Evolutionary conservation across 202 grass and related monocot species (phyloP).

Genomic region (Dendrocalamus latiflorus): DNA sequence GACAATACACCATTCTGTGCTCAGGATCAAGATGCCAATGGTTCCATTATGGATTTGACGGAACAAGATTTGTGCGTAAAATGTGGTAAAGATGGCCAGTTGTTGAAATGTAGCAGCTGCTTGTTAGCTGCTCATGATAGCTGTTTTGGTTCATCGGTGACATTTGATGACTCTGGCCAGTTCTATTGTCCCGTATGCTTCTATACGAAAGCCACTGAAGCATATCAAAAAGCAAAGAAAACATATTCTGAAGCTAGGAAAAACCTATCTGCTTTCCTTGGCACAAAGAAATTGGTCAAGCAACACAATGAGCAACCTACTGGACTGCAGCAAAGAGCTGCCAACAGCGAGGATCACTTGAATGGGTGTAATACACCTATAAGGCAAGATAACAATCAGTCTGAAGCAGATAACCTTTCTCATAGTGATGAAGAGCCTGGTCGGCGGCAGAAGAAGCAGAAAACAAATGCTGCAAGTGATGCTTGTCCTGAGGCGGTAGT

Average conservation of each 20-base stretch:
- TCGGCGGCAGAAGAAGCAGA: slow-evolving; percentile 36
- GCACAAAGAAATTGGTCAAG: not conserved
- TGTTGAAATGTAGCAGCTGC: slow-evolving; percentile 42
- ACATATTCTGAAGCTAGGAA: slow-evolving; percentile 33
- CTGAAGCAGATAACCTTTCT: slow-evolving; percentile 5
- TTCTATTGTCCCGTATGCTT: slow-evolving; percentile 47
- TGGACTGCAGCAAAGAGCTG: not conserved
- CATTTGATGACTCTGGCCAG: slow-evolving; percentile 21
- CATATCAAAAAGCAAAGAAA: no score
- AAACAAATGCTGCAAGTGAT: slow-evolving; percentile 16
- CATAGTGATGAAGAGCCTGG: slow-evolving; percentile 17
- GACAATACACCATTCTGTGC: not conserved
- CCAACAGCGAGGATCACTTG: not conserved
- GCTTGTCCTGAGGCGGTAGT: not conserved
- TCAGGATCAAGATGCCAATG: slow-evolving; percentile 13
- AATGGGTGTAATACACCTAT: slow-evolving; percentile 11
- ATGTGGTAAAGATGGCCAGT: slow-evolving; percentile 40
- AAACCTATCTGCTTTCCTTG: slow-evolving; percentile 28
- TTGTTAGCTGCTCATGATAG: slow-evolving; percentile 26
- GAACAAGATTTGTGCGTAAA: slow-evolving; percentile 43
- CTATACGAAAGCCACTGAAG: slow-evolving; percentile 28
- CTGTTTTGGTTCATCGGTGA: slow-evolving; percentile 36
- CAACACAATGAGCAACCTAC: slow-evolving; percentile 6
- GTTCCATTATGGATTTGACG: not conserved
- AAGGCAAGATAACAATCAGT: slow-evolving; percentile 14